Evolutionary conservation across 75 land plant genomes (phyloP), one percentile per base, ranked within the genome.

Genomic region (Pinus albicaulis): DNA sequence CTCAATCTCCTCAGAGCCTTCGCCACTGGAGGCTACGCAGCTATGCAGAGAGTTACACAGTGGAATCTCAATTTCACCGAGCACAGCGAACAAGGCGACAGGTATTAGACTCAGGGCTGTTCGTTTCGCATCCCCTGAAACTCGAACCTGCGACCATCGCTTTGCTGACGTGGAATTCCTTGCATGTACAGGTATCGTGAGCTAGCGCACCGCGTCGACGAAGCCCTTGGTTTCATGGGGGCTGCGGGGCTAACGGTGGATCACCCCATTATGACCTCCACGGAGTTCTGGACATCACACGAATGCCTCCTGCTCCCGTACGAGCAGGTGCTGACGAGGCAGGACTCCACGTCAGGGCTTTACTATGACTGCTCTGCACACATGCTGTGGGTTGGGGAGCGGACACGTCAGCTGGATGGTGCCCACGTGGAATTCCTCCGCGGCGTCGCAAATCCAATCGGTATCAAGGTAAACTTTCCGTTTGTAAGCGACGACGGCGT

Each of bases 221-320:
- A 92, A 76, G 92, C 94, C 22, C 57, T 92, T 20, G 94, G 94
- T 13, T 92, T 92, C 82, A 92, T 92, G 94, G 76, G 81, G 28
- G 92, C 94, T 11, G 84, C 91, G 53, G 93, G 93, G 63, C 76
- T 91, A 13, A 86, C 91, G 20, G 77, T 81, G 52, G 93, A 86
- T 59, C 93, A 91, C 74, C 91, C 93, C 8, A 74, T 89, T 59
- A 91, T 89, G 89, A 83, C 76, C 6, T 79, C 86, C 5, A 89
- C 92, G 34, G 92, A 90, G 65, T 90, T 90, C 80, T 92, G 93
- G 93, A 92, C 95, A 5, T 91, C 93, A 55, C 93, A 91, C 60
- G 93, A 91, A 75, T 92, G 95, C 81, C 85, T 92, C 57, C 87
- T 88, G 44, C 83, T 92, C 57, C 95, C 95, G 13, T 92, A 88